Conservation (phyloP, 345 rosid genomes). For the Clausena lansium region DNA sequence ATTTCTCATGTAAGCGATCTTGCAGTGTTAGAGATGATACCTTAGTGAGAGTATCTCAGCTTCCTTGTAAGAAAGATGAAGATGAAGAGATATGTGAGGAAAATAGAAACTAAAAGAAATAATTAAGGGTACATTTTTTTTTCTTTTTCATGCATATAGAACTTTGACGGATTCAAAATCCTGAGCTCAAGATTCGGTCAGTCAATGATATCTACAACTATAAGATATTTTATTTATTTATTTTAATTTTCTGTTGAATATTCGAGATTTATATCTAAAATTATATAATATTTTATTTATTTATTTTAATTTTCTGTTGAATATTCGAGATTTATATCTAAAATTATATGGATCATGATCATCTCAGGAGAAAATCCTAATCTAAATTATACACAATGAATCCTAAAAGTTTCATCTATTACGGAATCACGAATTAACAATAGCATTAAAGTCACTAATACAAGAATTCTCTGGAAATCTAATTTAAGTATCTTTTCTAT, state of each 20-base stretch:
- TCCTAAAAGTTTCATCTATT: not conserved
- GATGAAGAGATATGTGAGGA: not conserved
- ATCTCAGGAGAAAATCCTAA: too few relatives aligned
- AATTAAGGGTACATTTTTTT: not conserved
- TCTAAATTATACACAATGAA: too few relatives aligned
- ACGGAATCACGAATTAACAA: not conserved
- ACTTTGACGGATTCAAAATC: not conserved
- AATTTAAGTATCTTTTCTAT: too few relatives aligned
- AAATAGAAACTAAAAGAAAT: too few relatives aligned
- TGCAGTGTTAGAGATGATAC: constrained; percentile 10
- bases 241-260: not conserved
- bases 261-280: not conserved
- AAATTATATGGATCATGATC: too few relatives aligned
- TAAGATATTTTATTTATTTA: too few relatives aligned
- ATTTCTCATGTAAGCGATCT: constrained; percentile 12
- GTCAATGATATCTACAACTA: not conserved
- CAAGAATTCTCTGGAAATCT: not conserved
- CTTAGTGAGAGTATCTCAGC: not conserved
- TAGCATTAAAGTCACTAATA: not conserved
- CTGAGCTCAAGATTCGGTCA: not conserved
- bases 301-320: not conserved
- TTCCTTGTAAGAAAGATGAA: constrained; percentile 3
- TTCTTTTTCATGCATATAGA: too few relatives aligned
- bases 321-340: not conserved
- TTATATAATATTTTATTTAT: too few relatives aligned